Evolutionary conservation across 2,329 filamentous ascomycete species (phyloP), one percentile per base, ranked within the genome.

Genomic region (Penicillium sp.): DNA sequence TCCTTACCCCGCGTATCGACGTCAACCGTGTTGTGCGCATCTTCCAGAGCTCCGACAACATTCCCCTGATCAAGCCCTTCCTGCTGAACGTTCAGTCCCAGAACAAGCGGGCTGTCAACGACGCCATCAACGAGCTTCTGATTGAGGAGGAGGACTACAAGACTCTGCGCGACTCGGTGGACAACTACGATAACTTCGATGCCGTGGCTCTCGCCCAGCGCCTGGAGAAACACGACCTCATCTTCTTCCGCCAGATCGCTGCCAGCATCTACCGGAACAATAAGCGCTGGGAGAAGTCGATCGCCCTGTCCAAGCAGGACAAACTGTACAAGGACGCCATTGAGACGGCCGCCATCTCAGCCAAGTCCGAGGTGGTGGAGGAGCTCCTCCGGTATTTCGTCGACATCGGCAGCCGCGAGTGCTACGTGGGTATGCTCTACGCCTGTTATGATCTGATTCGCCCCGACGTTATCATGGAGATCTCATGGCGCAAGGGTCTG

Each of bases 111-210:
- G 87, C 88, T 42, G 93, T 98, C 64, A 98, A 98, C 72, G 89
- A 94, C 64, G 93, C 93, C 22, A 95, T 98, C 73, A 96, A 98
- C 67, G 93, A 98, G 66, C 74, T 98, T 38, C 77, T 98, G 60
- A 98, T 98, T 50, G 93, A 98, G 71, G 93, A 98, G 70, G 94
- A 98, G 67, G 94, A 98, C 68, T 91, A 98, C 80, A 97, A 98
- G 84, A 96, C 91, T 13, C 79, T 98, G 23, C 87, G 89, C 43
- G 93, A 98, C 71, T 98, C 93, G 1, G 91, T 96, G 9, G 89
- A 96, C 74, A 95, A 95, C 74, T 95, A 96, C 70, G 93, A 98
- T 77, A 98, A 98, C 74, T 98, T 97, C 66, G 94, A 98, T 68
- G 86, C 91, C 2, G 87, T 95, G 38, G 90, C 94, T 22, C 81